These are phyloP conservation scores for Brettanomyces anomalus DNA, from an alignment of 805 yeast genomes.

Conservation along the genomic window DNA sequence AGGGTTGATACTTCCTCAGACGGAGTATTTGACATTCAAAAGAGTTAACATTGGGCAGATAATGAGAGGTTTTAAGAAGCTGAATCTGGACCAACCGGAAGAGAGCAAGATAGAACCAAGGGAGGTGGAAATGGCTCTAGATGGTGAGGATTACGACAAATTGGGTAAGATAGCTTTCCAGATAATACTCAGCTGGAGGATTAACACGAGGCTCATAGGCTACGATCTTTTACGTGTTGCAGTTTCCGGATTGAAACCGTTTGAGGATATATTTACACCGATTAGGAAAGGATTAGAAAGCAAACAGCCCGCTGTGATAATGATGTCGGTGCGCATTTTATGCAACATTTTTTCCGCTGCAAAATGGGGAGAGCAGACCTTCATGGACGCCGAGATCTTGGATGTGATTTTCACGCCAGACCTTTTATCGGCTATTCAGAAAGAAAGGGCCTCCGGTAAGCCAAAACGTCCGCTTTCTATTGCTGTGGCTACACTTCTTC, in stretches of 20 bases:
- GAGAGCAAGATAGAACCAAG: conserved; percentile 37
- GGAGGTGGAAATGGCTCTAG: conserved; percentile 42
- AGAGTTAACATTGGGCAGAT: conserved; percentile 18
- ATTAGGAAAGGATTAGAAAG: conserved; percentile 32
- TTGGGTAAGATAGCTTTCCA: conserved; percentile 9
- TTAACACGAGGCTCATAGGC: conserved; percentile 39
- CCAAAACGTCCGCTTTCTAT: conserved; percentile 21
- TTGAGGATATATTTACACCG: conserved; percentile 30
- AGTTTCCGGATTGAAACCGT: conserved; percentile 32
- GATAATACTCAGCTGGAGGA: conserved; percentile 36
- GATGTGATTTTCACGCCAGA: conserved; percentile 26
- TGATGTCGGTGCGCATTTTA: conserved; percentile 50
- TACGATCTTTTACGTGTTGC: conserved; percentile 52
- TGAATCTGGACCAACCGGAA: conserved; percentile 22
- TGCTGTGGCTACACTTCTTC: conserved; percentile 40
- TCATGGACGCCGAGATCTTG: conserved; percentile 33
- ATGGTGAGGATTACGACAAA: conserved; percentile 31
- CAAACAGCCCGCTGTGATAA: conserved; percentile 28
- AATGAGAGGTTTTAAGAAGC: conserved; percentile 20
- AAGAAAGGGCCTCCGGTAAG: conserved; percentile 7
- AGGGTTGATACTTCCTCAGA: conserved; percentile 33
- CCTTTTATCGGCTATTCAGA: conserved; percentile 8
- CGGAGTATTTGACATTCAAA: conserved; percentile 31
- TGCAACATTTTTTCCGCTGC: conserved; percentile 42
- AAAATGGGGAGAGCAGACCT: conserved; percentile 38